Evolutionary conservation across 2,329 filamentous ascomycete species (phyloP), one percentile per base, ranked within the genome.

Genomic region (Fusarium tjaetaba): DNA sequence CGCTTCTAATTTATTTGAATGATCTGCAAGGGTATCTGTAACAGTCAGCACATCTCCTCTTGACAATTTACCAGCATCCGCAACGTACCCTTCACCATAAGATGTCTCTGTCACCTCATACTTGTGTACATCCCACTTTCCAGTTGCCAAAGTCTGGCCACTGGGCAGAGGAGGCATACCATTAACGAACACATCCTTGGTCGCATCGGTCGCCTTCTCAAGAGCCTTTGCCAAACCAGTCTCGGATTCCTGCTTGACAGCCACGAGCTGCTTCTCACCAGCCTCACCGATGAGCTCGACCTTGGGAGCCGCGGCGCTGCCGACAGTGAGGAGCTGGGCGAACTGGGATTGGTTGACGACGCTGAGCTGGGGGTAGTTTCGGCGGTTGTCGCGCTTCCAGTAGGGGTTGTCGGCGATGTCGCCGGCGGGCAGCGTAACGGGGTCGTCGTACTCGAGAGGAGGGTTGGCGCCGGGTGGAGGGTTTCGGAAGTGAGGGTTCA

Each of bases 401-500:
- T 85, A 85, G 13, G 83, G 76, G 77, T 85, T 85, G 75, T 82
- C 83, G 72, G 83, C 83, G 53, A 85, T 84, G 74, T 85, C 83
- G 67, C 80, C 83, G 11, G 83, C 83, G 42, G 83, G 83, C 87
- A 98, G 15, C 93, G 96, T 56, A 56, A 85, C 82, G 68, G 83
- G 83, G 76, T 85, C 83, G 70, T 81, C 68, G 79, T 82, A 80
- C 70, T 74, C 61, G 73, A 79, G 61, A 74, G 80, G 39, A 75
- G 85, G 77, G 82, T 85, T 74, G 79, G 81, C 56, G 77, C 86
- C 83, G 45, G 83, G 82, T 1, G 95, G 85, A 68, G 96, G 96
- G 84, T 94, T 92, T 78, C 96, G 95, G 89, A 90, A 98, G 86
- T 95, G 92, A 45, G 95, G 91, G 88, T 98, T 98, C 79, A 99